Evolutionary conservation across 495 filamentous ascomycete genomes (phyloP).

Genomic region (Penicillium paradoxum): DNA sequence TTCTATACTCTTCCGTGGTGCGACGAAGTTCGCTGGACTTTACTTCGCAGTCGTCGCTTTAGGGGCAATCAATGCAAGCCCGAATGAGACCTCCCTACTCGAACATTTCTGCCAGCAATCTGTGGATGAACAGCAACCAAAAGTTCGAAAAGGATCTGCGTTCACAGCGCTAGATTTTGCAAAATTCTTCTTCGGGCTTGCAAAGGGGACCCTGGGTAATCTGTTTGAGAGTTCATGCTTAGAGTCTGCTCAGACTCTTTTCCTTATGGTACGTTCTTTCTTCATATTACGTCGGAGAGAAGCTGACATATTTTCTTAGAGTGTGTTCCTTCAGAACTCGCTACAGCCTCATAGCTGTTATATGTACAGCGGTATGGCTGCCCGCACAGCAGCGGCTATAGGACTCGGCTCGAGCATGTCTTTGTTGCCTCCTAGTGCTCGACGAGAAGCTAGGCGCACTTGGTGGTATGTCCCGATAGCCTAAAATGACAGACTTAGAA

Average conservation of each 20-base stretch:
- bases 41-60: slow-evolving; percentile 25
- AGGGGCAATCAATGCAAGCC: slow-evolving; percentile 24
- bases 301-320: background rate
- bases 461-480: slow-evolving; percentile 6
- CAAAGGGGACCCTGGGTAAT: slow-evolving; percentile 20
- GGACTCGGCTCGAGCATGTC: slow-evolving; percentile 25
- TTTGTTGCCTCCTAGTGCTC: slow-evolving; percentile 10
- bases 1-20: slow-evolving; percentile 9
- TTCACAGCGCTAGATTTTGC: slow-evolving; percentile 24
- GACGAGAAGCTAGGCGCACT: slow-evolving; percentile 20
- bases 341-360: slow-evolving; percentile 25
- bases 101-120: slow-evolving; percentile 20
- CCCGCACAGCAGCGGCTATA: slow-evolving; percentile 22
- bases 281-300: background rate
- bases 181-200: slow-evolving; percentile 21
- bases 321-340: slow-evolving; percentile 23
- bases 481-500: background rate
- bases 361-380: slow-evolving; percentile 27
- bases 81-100: slow-evolving; percentile 18
- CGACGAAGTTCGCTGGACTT: slow-evolving; percentile 17
- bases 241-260: slow-evolving; percentile 23
- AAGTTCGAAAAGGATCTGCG: background rate
- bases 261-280: slow-evolving; percentile 15
- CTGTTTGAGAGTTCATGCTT: slow-evolving; percentile 25
- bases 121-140: background rate